phyloP scores from a whole-genome alignment of 352 stramenopile genomes.

The Blastocystis sp. region DNA sequence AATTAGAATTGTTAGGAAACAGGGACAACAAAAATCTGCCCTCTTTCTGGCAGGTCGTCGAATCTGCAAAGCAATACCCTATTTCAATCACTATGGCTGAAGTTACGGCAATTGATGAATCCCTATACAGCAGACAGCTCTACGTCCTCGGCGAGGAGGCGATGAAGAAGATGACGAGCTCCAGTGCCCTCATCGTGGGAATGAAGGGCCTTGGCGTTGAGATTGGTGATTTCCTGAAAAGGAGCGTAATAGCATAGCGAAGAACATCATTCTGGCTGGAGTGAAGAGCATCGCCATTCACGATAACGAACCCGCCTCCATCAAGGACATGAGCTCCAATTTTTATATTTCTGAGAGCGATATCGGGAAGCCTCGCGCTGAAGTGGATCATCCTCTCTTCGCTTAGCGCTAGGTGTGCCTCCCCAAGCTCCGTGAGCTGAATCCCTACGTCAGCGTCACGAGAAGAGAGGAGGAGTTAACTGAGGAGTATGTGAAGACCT shows the following conservation, averaged over 20 bases:
- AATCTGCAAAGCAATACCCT: too few relatives aligned
- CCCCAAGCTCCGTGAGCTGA: constrained; percentile 70
- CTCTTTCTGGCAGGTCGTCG: too few relatives aligned
- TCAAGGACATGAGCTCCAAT: constrained; percentile 68
- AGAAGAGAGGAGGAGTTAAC: constrained; percentile 53
- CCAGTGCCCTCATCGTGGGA: constrained; percentile 89
- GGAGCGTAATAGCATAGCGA: constrained; percentile 49
- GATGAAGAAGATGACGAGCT: constrained; percentile 89
- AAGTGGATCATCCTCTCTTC: not conserved
- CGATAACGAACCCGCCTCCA: constrained; percentile 67
- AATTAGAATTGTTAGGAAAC: too few relatives aligned
- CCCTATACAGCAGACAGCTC: constrained; percentile 88
- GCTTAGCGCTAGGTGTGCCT: constrained; percentile 56
- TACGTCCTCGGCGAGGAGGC: constrained; percentile 99
- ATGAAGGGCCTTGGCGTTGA: constrained; percentile 72
- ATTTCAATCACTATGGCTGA: not conserved
- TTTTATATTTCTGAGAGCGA: constrained; percentile 71
- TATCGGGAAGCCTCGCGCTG: constrained; percentile 69
- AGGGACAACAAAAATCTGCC: too few relatives aligned
- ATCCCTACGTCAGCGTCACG: constrained; percentile 69
- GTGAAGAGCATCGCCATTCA: constrained; percentile 70
- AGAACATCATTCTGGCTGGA: constrained; percentile 72
- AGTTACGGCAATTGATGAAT: constrained; percentile 73
- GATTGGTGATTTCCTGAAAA: constrained; percentile 35
- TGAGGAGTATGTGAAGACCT: constrained; percentile 63